Evolutionary conservation across 1,284 basidiomycete genomes (phyloP).

Genomic region (Ganoderma leucocontextum): DNA sequence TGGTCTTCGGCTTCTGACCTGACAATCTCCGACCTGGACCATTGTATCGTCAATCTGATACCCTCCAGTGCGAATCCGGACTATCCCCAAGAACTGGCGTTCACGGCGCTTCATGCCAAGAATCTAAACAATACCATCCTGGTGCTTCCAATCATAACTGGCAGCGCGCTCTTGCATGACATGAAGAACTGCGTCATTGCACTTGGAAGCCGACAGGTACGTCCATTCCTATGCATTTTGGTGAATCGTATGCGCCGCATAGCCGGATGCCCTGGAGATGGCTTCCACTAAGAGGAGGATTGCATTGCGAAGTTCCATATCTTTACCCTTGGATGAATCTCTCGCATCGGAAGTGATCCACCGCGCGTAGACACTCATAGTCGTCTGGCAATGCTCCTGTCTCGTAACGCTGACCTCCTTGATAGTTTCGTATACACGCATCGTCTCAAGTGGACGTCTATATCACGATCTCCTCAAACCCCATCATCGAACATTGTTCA

Average conservation of each 20-base stretch:
- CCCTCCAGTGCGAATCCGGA: constrained; percentile 32
- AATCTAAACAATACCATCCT: constrained; percentile 64
- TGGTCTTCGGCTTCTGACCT: constrained; percentile 53
- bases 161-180: constrained; percentile 76
- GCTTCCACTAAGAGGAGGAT: not conserved
- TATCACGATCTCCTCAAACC: constrained; percentile 70
- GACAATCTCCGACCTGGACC: constrained; percentile 63
- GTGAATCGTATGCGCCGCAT: not conserved
- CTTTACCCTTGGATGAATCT: not conserved
- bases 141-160: constrained; percentile 67
- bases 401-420: not conserved
- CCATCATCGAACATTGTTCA: constrained; percentile 79
- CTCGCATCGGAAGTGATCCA: not conserved
- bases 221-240: constrained; percentile 18
- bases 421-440: constrained; percentile 83
- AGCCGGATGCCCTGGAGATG: not conserved
- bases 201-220: constrained; percentile 80
- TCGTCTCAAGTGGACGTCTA: constrained; percentile 68
- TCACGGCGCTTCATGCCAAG: constrained; percentile 72
- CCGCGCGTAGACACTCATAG: not conserved
- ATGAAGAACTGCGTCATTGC: constrained; percentile 67
- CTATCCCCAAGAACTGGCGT: constrained; percentile 29
- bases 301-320: not conserved
- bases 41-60: constrained; percentile 75
- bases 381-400: not conserved